A percentile compares a stretch with the other conserved stretches of the same genome.
phyloP scores from a whole-genome alignment of 192 early-diverging fungal genomes.

The Radiomyces spectabilis region DNA sequence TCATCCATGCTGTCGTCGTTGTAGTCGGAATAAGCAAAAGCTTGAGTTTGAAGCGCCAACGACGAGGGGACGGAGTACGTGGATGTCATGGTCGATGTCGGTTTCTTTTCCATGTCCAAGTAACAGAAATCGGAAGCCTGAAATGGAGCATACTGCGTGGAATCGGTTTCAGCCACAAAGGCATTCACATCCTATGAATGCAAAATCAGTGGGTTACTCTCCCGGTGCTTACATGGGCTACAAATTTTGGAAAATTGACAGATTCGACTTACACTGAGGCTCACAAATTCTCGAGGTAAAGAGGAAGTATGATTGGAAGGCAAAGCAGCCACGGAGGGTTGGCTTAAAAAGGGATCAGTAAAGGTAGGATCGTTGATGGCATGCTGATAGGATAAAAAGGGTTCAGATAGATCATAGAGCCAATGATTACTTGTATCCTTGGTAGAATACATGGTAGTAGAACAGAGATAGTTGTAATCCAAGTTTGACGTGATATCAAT shows the following conservation, averaged over 20 bases:
- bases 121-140: neutral
- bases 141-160: constrained; percentile 10
- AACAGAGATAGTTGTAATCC: no score
- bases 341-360: neutral
- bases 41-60: neutral
- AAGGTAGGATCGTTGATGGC: neutral
- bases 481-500: no score
- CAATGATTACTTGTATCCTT: no score
- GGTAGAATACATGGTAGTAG: no score
- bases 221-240: neutral
- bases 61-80: no score
- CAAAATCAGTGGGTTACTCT: neutral
- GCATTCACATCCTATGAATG: constrained; percentile 24
- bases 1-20: neutral
- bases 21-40: neutral
- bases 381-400: constrained; percentile 1
- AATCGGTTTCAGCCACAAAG: constrained; percentile 25
- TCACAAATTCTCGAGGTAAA: no score
- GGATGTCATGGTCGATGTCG: neutral
- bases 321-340: neutral
- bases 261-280: constrained; percentile 18
- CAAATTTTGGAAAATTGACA: neutral
- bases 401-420: constrained; percentile 14
- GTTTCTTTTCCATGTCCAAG: neutral
- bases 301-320: no score